These are phyloP conservation scores for Xylaria bambusicola DNA, from an alignment of 495 filamentous ascomycete species.

Conservation along the genomic window DNA sequence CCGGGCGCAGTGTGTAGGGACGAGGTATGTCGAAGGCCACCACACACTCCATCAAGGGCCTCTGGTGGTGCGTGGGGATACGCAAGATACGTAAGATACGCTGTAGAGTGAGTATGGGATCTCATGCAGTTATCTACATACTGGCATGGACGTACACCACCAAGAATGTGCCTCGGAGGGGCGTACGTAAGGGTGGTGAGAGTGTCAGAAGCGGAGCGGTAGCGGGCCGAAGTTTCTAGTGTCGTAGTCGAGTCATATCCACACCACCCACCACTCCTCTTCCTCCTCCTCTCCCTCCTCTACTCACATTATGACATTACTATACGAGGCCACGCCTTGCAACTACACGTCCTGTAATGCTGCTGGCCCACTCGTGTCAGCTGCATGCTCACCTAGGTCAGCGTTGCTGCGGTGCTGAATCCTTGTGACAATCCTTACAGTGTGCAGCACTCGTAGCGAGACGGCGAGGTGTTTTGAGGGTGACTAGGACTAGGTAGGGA, in stretches of 20 bases:
- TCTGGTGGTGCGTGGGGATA: background rate
- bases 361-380: background rate
- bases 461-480: background rate
- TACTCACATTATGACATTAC: no score
- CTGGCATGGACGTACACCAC: no score
- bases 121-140: no score
- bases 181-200: background rate
- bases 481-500: no score
- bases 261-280: background rate
- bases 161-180: no score
- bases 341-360: background rate
- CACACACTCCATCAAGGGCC: background rate
- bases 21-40: slow-evolving; percentile 4
- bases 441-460: background rate
- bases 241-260: background rate
- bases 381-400: slow-evolving; percentile 18
- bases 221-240: slow-evolving; percentile 8
- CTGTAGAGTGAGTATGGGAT: no score
- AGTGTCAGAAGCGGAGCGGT: slow-evolving; percentile 11
- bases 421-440: slow-evolving; percentile 11
- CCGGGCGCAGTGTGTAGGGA: slow-evolving; percentile 2
- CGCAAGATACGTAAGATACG: background rate
- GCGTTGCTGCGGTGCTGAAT: slow-evolving; percentile 6
- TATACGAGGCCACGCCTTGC: slow-evolving; percentile 10
- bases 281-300: no score